Base-by-base conservation (phyloP, 352 stramenopile genomes). In the Globisporangium mamillatum region DNA sequence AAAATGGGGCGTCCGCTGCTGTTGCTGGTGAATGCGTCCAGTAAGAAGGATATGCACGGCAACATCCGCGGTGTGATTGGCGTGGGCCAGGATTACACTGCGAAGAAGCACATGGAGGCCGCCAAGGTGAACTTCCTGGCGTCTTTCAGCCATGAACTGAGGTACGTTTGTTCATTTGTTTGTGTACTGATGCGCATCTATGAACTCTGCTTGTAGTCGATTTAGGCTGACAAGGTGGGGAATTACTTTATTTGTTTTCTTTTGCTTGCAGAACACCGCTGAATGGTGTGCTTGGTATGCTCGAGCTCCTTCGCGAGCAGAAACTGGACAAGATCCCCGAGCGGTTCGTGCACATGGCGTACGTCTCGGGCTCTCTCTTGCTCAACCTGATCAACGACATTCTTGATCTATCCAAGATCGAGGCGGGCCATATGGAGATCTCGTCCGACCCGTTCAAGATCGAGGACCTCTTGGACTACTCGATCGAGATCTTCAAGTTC, bases 1-100 rank as follows among this genome's bases (percentile, higher is more conserved):
- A 79, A 75, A 34, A 68, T 63, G 55, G 76, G 75, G 3, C 70
- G 63, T 20, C 71, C 79, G 12, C 67, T 91, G 53, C 70, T 89
- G 10, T 29, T 90, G 64, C 68, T 89, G 36, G 82, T 90, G 54
- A 91, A 90, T 65, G 81, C 81, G 38, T 90, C 81, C 0, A 91
- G 82, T 25, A 91, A 92, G 63, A 90, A 92, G 34, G 89, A 97
- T 64, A 87, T 88, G 75, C 85, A 95, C 36, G 87, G 89, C 32
- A 93, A 93, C 64, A 86, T 97, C 67, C 81, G 94, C 14, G 92
- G 91, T 66, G 90, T 96, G 4, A 92, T 97, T 60, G 84, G 83
- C 18, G 88, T 97, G 48, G 89, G 86, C 0, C 90, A 97, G 78
- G 91, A 97, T 72, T 90, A 97, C 57, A 97, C 92, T 16, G 82